Evolutionary conservation across 345 rosid genomes (phyloP), one percentile per base, ranked within the genome.

Genomic region (Eucalyptus marginata): DNA sequence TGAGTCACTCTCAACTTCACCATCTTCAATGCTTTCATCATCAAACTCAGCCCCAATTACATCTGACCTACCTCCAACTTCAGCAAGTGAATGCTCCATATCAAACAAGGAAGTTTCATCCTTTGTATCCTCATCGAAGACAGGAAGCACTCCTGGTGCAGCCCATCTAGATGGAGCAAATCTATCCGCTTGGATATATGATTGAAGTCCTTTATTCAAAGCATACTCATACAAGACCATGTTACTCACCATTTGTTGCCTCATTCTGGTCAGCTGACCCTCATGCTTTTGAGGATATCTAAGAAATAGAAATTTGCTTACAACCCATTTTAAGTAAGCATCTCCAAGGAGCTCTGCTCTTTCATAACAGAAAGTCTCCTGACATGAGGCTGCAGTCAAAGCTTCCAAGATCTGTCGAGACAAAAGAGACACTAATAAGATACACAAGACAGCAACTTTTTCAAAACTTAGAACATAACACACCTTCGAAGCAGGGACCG

Each of bases 131-230:
- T 98, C 99, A 44, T 98, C 99, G 52, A 92, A 98, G 88, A 98
- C 98, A 29, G 99, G 99, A 81, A 97, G 92, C 87, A 98, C 99
- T 29, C 99, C 99, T 56, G 99, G 99, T 90, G 99, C 99, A 86
- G 99, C 98, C 99, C 99, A 97, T 90, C 99, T 94, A 89, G 97
- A 97, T 22, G 99, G 99, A 81, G 99, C 97, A 93, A 98, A 98
- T 51, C 99, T 96, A 92, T 98, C 99, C n/a, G 98, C 99, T 90
- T 97, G 99, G 89, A 98, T 98, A 88, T 95, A 98, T 20, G 99
- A 98, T 88, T 97, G 99, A 88, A 98, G 97, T 84, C 96, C 98
- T 91, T 96, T 96, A 33, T 87, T 93, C 87, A 98, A 90, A 18
- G 99, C 98, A 90, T 92, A 93, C 90, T 94, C 98, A 86, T 98